These are phyloP conservation scores for Bauhinia variegata DNA, from an alignment of 306 rosid species.

Conservation along the genomic window DNA sequence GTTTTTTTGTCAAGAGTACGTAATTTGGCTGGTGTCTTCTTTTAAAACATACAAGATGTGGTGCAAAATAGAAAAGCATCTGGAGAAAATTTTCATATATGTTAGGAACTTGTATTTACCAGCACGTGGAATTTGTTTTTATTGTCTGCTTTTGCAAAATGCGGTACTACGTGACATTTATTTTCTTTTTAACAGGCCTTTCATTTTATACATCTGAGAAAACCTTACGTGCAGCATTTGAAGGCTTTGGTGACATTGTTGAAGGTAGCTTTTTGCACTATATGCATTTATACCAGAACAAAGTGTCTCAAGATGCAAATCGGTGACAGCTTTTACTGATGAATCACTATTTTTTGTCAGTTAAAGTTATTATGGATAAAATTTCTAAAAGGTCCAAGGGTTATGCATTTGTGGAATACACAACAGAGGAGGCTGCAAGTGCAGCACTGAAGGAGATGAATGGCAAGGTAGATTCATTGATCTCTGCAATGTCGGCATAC, in stretches of 20 bases:
- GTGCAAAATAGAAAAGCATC: background rate
- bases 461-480: slow-evolving; percentile 65
- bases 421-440: slow-evolving; percentile 84
- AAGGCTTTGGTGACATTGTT: slow-evolving; percentile 81
- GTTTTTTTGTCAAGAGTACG: slow-evolving; percentile 22
- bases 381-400: slow-evolving; percentile 96
- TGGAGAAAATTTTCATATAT: slow-evolving; percentile 2
- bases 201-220: slow-evolving; percentile 75
- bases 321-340: slow-evolving; percentile 18
- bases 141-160: slow-evolving; percentile 20
- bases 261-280: slow-evolving; percentile 54
- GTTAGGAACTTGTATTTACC: background rate
- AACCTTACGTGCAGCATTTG: slow-evolving; percentile 80
- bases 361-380: slow-evolving; percentile 82
- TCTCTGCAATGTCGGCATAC: too few species aligned
- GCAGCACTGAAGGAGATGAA: slow-evolving; percentile 90
- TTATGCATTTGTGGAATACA: slow-evolving; percentile 84
- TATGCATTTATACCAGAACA: background rate
- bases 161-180: slow-evolving; percentile 25
- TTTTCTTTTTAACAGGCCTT: slow-evolving; percentile 53
- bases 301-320: slow-evolving; percentile 1
- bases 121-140: slow-evolving; percentile 17
- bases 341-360: slow-evolving; percentile 49
- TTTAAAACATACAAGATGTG: slow-evolving; percentile 1
- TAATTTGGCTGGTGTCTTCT: slow-evolving; percentile 11